Conservation (phyloP, 495 filamentous ascomycete species). For the Trichoderma parareesei region DNA sequence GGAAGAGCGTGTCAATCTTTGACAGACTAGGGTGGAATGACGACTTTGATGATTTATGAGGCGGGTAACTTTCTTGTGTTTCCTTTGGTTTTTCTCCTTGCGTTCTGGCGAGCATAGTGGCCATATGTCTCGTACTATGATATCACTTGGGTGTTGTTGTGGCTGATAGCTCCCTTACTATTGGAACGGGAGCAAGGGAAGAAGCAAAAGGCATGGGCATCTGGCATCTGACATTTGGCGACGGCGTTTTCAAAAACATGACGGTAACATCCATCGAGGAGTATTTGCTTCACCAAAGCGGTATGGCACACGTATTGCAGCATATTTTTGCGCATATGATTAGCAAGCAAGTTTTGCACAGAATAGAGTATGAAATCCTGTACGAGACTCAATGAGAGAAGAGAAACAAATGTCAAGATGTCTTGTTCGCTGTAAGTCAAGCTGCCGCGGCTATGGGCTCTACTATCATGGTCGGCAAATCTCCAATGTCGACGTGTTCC, state of each 20-base stretch:
- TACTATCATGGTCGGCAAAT: slow-evolving; percentile 68
- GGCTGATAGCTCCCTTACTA: background rate
- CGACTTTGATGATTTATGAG: slow-evolving; percentile 31
- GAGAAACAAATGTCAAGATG: background rate
- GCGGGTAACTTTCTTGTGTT: background rate
- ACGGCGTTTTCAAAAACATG: too few relatives aligned
- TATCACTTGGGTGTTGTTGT: background rate
- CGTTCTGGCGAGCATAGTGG: slow-evolving; percentile 1
- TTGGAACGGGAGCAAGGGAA: background rate
- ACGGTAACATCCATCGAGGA: too few relatives aligned
- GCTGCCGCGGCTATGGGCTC: slow-evolving; percentile 15
- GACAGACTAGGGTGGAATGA: slow-evolving; percentile 72
- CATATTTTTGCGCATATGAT: too few relatives aligned
- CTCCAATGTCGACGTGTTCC: slow-evolving; percentile 73
- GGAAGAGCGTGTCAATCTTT: slow-evolving; percentile 51
- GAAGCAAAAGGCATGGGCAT: background rate
- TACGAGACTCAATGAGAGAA: background rate
- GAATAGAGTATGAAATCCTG: too few relatives aligned
- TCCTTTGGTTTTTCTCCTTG: too few relatives aligned
- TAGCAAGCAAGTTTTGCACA: too few relatives aligned
- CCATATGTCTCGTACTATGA: background rate
- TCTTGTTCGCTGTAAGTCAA: background rate
- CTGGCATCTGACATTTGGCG: background rate
- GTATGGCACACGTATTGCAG: too few relatives aligned
- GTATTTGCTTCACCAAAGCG: too few relatives aligned